These are phyloP conservation scores for Ogataea pini DNA, from an alignment of 805 yeast species.

Conservation along the genomic window DNA sequence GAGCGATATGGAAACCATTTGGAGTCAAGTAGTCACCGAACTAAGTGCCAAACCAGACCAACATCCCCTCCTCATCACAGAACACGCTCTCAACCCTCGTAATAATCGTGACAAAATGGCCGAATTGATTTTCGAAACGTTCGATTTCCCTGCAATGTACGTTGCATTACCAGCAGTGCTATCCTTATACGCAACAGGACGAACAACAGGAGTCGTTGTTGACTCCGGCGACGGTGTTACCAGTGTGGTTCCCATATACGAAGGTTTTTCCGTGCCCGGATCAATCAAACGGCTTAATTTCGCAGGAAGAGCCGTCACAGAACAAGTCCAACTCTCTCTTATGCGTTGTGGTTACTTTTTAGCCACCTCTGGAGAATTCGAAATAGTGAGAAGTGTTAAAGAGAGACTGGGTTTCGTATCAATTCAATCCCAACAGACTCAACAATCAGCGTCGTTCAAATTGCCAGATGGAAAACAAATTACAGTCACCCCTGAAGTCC, in stretches of 20 bases:
- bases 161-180: conserved; percentile 75
- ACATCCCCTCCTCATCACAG: conserved; percentile 86
- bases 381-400: conserved; percentile 75
- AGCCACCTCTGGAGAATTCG: conserved; percentile 75
- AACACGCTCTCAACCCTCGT: conserved; percentile 80
- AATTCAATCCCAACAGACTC: conserved; percentile 22
- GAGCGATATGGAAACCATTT: conserved; percentile 81
- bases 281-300: conserved; percentile 74
- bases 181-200: conserved; percentile 82
- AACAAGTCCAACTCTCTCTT: conserved; percentile 65
- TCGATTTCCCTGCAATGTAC: conserved; percentile 76
- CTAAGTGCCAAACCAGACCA: conserved; percentile 61
- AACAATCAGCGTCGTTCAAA: conserved; percentile 41
- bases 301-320: conserved; percentile 87
- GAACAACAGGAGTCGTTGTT: conserved; percentile 86
- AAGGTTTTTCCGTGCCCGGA: conserved; percentile 78
- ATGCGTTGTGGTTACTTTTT: conserved; percentile 65
- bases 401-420: conserved; percentile 73
- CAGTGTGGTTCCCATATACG: conserved; percentile 84
- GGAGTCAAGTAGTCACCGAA: conserved; percentile 63
- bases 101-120: conserved; percentile 59
- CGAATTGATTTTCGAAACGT: conserved; percentile 69
- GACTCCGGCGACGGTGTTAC: conserved; percentile 95
- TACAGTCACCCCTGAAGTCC: conserved; percentile 18
- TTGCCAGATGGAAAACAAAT: conserved; percentile 85